These are phyloP conservation scores for Naumovozyma baii DNA, from an alignment of 805 yeast genomes.

Conservation along the genomic window DNA sequence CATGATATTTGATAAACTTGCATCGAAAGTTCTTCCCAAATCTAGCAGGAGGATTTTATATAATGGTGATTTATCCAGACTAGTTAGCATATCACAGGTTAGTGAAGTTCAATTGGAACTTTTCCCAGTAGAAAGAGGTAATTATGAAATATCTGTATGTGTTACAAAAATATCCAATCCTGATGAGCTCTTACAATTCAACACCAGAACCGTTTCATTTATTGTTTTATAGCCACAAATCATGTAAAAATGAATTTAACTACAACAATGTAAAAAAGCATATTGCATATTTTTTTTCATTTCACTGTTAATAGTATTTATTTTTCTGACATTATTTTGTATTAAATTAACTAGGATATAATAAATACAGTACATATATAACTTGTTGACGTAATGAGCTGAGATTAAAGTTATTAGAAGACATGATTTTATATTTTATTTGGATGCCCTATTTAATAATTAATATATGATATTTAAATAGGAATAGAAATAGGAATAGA, in stretches of 20 bases:
- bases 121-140: slow-evolving; percentile 65
- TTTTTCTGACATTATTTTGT: no score
- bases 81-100: slow-evolving; percentile 35
- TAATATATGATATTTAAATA: no score
- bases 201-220: slow-evolving; percentile 2
- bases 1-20: slow-evolving; percentile 18
- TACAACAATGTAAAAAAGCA: no score
- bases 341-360: no score
- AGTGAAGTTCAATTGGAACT: slow-evolving; percentile 38
- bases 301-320: no score
- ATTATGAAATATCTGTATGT: slow-evolving; percentile 62
- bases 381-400: no score
- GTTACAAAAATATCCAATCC: slow-evolving; percentile 5
- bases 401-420: no score
- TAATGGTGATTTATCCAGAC: slow-evolving; percentile 56
- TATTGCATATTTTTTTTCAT: no score
- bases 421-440: no score
- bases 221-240: slow-evolving; percentile 3
- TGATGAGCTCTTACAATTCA: slow-evolving; percentile 9
- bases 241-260: no score
- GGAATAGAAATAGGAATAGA: no score
- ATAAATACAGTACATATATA: neutral
- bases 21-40: slow-evolving; percentile 16
- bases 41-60: slow-evolving; percentile 50
- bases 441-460: no score